A percentile compares a stretch with the other conserved stretches of the same genome.
These are phyloP conservation scores for Botrytis medusae DNA, from an alignment of 2,329 filamentous ascomycete species.

Conservation along the genomic window DNA sequence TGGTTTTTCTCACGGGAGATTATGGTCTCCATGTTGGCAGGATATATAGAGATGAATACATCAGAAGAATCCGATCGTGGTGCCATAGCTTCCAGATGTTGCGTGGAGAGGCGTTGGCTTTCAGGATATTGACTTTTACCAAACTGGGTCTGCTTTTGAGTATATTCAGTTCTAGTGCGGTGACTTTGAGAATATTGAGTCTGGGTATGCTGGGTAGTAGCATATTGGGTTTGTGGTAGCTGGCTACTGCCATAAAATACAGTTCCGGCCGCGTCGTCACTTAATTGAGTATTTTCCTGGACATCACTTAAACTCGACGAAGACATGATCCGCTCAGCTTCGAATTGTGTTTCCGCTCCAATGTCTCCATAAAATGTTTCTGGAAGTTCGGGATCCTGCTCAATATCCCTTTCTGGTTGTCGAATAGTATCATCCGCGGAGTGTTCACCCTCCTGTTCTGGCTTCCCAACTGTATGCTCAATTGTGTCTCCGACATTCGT, in stretches of 20 bases:
- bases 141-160: slow-evolving; percentile 8
- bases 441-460: not conserved
- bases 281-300: not conserved
- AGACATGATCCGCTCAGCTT: slow-evolving; percentile 25
- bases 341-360: slow-evolving; percentile 34
- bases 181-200: not conserved
- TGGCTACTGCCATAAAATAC: slow-evolving; percentile 21
- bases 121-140: slow-evolving; percentile 39
- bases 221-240: slow-evolving; percentile 17
- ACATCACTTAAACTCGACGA: slow-evolving; percentile 4
- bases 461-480: not conserved
- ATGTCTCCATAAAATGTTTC: slow-evolving; percentile 38
- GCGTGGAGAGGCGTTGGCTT: slow-evolving; percentile 53
- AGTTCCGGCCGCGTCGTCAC: slow-evolving; percentile 20
- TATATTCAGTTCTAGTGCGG: not conserved
- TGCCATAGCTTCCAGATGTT: slow-evolving; percentile 50
- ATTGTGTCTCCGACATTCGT: not conserved
- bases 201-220: slow-evolving; percentile 1
- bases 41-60: slow-evolving; percentile 52
- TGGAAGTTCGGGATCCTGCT: slow-evolving; percentile 16
- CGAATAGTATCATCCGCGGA: not conserved
- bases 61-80: slow-evolving; percentile 53
- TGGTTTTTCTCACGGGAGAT: slow-evolving; percentile 52
- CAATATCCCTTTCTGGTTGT: not conserved
- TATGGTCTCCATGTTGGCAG: slow-evolving; percentile 50